Base-by-base conservation (phyloP, 164 flowering plant species). In the Tetracentron sinense region DNA sequence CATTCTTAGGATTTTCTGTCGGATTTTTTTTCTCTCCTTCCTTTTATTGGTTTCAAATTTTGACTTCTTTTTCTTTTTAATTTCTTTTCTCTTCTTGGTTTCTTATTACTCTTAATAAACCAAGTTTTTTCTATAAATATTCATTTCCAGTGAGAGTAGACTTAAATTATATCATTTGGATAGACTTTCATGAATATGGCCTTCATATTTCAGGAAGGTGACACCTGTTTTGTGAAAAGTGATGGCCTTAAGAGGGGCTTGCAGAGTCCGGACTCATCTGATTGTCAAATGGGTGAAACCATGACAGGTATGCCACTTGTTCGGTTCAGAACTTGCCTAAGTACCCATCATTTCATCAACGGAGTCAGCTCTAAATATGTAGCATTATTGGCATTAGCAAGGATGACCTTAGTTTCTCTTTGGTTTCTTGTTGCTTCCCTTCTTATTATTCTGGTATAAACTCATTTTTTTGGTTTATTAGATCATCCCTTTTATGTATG, bases 231-330 rank as follows among this genome's bases (percentile, higher is more conserved):
- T 44, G 47, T 74, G 52, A 88, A 81, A 76, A 68, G 71, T 58
- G 97, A 90, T 61, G 91, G 88, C 56, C 84, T 85, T 30, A 87
- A 86, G 74, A 81, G 93, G 72, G 84, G 89, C 47, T 74, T 81
- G 76, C 91, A 83, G 22, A 81, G 79, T 67, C 69, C 81, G 62
- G 99, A 87, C 44, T 77, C 96, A 47, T 62, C 87, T 54, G 96
- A 91, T 67, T 91, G 79, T 74, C 88, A 79, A 69, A 84, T 88
- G 89, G 69, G 72, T 69, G 96, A 88, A 70, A 70, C 73, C 54
- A 50, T 79, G 23, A 54, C 74, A 72, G 87, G 93, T 86, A 76
- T 61, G 62, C 26, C 61, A 19, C 54, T 55, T 28, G 27, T 52
- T 42, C 61, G 19, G 44, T 62, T 66, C 69, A 33, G 22, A 47